These are phyloP conservation scores for Fusarium acutatum DNA, from an alignment of 2,329 filamentous ascomycete species.

Conservation along the genomic window DNA sequence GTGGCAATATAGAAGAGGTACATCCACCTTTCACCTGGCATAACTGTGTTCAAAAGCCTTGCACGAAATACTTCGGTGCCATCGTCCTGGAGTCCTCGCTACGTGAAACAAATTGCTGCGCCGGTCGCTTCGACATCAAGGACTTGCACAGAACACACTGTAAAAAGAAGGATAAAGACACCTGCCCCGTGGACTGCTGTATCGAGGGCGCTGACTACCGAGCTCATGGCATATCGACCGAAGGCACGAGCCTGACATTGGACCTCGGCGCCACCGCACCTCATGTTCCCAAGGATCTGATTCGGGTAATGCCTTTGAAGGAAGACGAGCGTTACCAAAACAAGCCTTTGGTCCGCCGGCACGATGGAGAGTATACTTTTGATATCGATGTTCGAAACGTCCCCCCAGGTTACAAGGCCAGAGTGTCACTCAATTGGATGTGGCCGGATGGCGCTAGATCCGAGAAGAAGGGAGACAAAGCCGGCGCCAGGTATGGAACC, in stretches of 20 bases:
- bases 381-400: conserved; percentile 74
- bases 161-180: background rate
- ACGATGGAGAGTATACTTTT: conserved; percentile 71
- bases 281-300: conserved; percentile 55
- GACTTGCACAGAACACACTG: background rate
- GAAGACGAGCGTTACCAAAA: conserved; percentile 67
- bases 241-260: conserved; percentile 59
- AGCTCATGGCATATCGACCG: conserved; percentile 62
- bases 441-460: conserved; percentile 62
- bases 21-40: background rate
- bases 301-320: conserved; percentile 71
- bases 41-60: background rate
- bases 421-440: conserved; percentile 72
- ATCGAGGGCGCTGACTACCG: conserved; percentile 62
- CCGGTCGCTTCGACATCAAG: background rate
- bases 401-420: conserved; percentile 75
- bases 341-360: conserved; percentile 62
- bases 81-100: background rate
- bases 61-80: background rate
- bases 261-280: conserved; percentile 63
- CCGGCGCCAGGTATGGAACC: conserved; percentile 67
- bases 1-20: background rate
- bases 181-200: conserved; percentile 48
- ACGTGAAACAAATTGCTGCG: background rate
- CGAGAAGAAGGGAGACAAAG: conserved; percentile 59